Conservation (phyloP, 306 rosid genomes). For the Luffa aegyptiaca region DNA sequence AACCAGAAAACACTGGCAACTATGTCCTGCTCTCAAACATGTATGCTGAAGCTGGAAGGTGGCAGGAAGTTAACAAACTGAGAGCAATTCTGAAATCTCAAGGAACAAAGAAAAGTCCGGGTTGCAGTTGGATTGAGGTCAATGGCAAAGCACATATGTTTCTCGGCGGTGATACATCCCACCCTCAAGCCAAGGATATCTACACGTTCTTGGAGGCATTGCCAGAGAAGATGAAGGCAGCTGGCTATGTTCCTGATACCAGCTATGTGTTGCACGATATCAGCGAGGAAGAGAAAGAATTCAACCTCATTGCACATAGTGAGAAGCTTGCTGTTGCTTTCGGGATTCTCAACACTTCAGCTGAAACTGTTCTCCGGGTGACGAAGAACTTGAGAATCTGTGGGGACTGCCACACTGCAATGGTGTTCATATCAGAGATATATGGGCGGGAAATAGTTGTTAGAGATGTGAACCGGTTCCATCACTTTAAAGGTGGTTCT, state of each 20-base stretch:
- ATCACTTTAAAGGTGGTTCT: constrained; percentile 6
- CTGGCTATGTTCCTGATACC: constrained; percentile 2
- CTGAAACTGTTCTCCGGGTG: background rate
- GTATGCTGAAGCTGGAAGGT: constrained; percentile 62
- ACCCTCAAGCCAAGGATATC: constrained; percentile 44
- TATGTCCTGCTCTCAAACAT: constrained; percentile 66
- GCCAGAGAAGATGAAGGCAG: constrained; percentile 11
- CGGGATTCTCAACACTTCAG: background rate
- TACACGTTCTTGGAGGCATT: constrained; percentile 32
- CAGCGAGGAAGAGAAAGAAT: constrained; percentile 11
- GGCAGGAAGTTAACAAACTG: constrained; percentile 55
- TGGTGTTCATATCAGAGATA: constrained; percentile 6
- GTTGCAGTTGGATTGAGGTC: constrained; percentile 63
- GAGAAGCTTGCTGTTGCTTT: constrained; percentile 2
- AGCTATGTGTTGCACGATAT: constrained; percentile 5
- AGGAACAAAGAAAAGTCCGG: constrained; percentile 60
- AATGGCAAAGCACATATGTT: constrained; percentile 50
- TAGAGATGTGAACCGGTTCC: constrained; percentile 5
- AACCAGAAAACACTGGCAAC: constrained; percentile 80
- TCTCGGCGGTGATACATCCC: constrained; percentile 42
- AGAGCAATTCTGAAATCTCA: constrained; percentile 50
- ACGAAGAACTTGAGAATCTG: constrained; percentile 11
- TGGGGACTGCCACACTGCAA: constrained; percentile 6
- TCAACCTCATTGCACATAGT: background rate
- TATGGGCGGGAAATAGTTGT: constrained; percentile 6